phyloP scores from a whole-genome alignment of 371 early-diverging fungal genomes.

The Apophysomyces sp. region DNA sequence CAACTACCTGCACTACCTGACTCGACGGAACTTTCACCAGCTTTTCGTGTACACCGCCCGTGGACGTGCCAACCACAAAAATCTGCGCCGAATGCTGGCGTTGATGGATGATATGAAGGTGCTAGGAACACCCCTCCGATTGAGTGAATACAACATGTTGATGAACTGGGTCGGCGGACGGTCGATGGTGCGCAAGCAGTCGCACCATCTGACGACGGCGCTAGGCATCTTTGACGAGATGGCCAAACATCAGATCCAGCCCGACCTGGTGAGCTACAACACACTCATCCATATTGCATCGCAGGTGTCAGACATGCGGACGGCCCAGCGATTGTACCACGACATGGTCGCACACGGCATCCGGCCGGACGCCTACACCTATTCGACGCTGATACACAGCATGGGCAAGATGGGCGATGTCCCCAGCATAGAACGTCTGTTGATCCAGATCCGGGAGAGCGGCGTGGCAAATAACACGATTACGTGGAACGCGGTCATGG shows the following conservation, averaged over 20 bases:
- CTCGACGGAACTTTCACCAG: constrained; percentile 30
- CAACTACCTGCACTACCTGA: constrained; percentile 18
- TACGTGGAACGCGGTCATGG: constrained; percentile 40
- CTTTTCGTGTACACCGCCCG: constrained; percentile 30
- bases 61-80: constrained; percentile 28
- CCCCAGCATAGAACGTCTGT: constrained; percentile 33
- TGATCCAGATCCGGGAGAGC: constrained; percentile 16
- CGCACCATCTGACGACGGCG: constrained; percentile 40
- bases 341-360: constrained; percentile 41
- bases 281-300: constrained; percentile 44
- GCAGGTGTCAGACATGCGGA: constrained; percentile 33
- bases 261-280: constrained; percentile 32
- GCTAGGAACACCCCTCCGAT: constrained; percentile 20
- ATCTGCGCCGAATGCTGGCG: constrained; percentile 35
- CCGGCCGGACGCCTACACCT: constrained; percentile 37
- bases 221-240: constrained; percentile 38
- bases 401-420: constrained; percentile 39
- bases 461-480: constrained; percentile 17
- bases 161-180: constrained; percentile 45
- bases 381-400: constrained; percentile 33
- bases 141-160: constrained; percentile 39
- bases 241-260: constrained; percentile 19
- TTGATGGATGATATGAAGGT: constrained; percentile 43
- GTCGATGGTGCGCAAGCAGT: constrained; percentile 22
- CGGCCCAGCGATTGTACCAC: constrained; percentile 48